Base-by-base conservation (phyloP, 148 eudicot genomes). In the Vaccinium vitisidaea region DNA sequence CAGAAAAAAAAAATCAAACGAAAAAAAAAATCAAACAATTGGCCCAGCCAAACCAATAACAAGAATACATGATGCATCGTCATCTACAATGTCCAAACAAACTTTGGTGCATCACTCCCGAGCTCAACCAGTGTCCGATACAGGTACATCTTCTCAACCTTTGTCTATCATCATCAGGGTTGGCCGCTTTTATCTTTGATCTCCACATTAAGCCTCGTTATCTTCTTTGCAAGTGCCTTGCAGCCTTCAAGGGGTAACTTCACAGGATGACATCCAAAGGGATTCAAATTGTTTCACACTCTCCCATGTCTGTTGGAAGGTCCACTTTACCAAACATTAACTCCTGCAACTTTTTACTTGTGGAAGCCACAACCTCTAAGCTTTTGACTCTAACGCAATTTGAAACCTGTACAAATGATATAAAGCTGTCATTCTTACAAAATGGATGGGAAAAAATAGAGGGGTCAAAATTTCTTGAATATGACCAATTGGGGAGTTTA, bases 241-340 rank as follows among this genome's bases (percentile, higher is more conserved):
- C 98, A 95, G 30, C 93, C 93, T 97, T 84, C 90, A 91, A 84
- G 39, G 1, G 61, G 96, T 95, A 83, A 94, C 92, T 84, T 91
- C 90, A 84, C 98, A 93, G 80, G 94, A 90, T 84, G 94, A 94
- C 96, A 94, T 95, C 98, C 95, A 95, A 94, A 94, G 98, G 94
- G 98, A 95, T 92, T 94, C 93, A 95, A 36, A 94, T 93, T 91
- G 98, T 91, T 76, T 91, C 96, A 87, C 92, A 93, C 98, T 92
- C 93, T 87, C 92, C 94, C 81, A 90, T 83, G 90, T 92, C 92
- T 82, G 82, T 89, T 50, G 93, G 90, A 91, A 93, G 95, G 71
- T 95, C 99, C 90, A 39, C 59, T 78, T 94, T 83, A 12, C 94
- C 95, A 80, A 93, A 92, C 85, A 94, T 90, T 43, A 95, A 83